phyloP scores from a whole-genome alignment of 768 basidiomycete species.

The Podaxis rugospora region DNA sequence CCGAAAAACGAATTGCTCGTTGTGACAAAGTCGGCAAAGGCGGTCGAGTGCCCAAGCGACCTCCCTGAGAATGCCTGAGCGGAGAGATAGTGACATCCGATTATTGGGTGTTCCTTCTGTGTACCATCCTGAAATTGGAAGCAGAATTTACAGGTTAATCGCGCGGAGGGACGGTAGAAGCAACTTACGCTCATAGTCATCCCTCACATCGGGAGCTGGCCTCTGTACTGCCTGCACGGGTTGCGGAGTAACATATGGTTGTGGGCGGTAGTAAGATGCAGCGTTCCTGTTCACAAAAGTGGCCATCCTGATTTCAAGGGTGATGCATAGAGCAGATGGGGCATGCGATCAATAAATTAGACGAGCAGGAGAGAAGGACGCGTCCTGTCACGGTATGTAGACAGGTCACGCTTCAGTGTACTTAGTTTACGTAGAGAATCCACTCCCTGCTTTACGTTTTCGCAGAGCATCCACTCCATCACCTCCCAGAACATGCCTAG shows the following conservation, averaged over 20 bases:
- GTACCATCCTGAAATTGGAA: constrained; percentile 63
- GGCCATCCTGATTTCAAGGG: constrained; percentile 5
- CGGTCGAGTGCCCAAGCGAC: constrained; percentile 88
- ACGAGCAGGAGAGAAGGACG: neutral
- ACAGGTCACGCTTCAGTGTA: no score
- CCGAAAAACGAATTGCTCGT: constrained; percentile 72
- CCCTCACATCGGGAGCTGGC: constrained; percentile 46
- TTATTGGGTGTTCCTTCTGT: constrained; percentile 78
- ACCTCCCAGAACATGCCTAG: neutral
- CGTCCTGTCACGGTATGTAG: neutral
- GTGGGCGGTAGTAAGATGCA: constrained; percentile 26
- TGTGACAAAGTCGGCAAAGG: constrained; percentile 73
- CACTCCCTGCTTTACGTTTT: neutral
- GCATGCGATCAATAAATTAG: neutral
- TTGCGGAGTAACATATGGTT: constrained; percentile 10
- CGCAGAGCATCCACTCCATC: neutral
- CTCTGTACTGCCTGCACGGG: constrained; percentile 22
- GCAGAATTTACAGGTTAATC: constrained; percentile 5
- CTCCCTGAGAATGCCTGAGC: constrained; percentile 78
- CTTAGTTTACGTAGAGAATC: neutral
- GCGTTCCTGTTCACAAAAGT: constrained; percentile 15
- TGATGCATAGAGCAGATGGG: neutral
- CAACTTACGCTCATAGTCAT: constrained; percentile 73
- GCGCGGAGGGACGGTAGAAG: constrained; percentile 1
- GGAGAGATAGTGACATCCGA: constrained; percentile 86